phyloP scores from a whole-genome alignment of 805 yeast species.

The Metschnikowia arizonensis region DNA sequence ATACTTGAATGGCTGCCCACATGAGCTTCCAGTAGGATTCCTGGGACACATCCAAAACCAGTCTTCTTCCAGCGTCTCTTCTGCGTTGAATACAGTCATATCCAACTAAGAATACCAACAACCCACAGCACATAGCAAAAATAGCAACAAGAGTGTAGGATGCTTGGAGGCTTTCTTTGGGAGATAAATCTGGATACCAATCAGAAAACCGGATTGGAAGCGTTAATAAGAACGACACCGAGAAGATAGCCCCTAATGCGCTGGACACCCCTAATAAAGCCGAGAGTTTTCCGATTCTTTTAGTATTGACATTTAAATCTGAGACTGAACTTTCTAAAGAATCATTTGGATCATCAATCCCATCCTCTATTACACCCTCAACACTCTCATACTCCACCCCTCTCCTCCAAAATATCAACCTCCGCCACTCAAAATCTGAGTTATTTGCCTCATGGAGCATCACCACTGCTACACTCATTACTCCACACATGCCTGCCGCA shows the following conservation, averaged over 20 bases:
- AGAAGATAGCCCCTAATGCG: constrained; percentile 65
- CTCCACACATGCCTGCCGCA: constrained; percentile 55
- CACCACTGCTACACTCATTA: constrained; percentile 58
- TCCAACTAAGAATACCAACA: constrained; percentile 38
- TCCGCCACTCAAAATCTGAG: constrained; percentile 36
- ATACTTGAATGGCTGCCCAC: constrained; percentile 45
- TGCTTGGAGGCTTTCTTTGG: constrained; percentile 40
- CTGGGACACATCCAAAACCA: constrained; percentile 6
- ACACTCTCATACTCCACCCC: too few species aligned
- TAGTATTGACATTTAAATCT: too few species aligned
- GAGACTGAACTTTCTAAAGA: too few species aligned
- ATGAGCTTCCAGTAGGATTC: constrained; percentile 38
- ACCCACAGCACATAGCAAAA: constrained; percentile 36
- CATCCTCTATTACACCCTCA: too few species aligned
- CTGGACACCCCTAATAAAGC: constrained; percentile 60
- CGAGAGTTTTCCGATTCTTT: constrained; percentile 46
- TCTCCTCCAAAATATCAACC: constrained; percentile 26
- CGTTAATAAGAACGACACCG: constrained; percentile 53
- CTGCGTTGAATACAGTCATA: constrained; percentile 39
- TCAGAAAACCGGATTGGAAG: constrained; percentile 50
- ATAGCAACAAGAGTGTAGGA: constrained; percentile 50
- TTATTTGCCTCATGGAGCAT: constrained; percentile 52
- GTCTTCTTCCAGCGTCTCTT: constrained; percentile 24
- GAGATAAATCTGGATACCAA: constrained; percentile 27
- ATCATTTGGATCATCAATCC: too few species aligned